A percentile compares a stretch with the other conserved stretches of the same genome.
phyloP scores from a whole-genome alignment of 202 grass and related monocot genomes.

The Saccharum hybrid region DNA sequence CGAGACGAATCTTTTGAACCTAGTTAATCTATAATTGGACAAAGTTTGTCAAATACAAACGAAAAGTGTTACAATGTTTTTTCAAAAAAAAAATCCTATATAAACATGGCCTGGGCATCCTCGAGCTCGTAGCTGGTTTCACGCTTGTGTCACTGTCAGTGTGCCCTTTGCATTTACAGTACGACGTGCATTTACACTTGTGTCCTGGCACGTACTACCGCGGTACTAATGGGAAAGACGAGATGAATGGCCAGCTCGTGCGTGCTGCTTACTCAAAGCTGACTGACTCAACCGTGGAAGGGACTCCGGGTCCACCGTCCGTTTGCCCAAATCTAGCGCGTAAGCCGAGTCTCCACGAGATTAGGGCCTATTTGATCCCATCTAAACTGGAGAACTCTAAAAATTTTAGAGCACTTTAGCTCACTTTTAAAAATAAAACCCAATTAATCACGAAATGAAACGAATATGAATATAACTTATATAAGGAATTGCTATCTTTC shows the following conservation, averaged over 20 bases:
- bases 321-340: not conserved
- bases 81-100: too few species aligned
- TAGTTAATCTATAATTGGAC: too few species aligned
- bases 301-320: not conserved
- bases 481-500: too few species aligned
- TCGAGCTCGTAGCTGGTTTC: not conserved
- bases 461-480: not conserved
- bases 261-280: conserved; percentile 46
- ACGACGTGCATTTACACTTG: not conserved
- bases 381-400: too few species aligned
- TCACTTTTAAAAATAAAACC: not conserved
- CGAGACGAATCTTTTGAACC: too few species aligned
- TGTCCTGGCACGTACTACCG: not conserved
- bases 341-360: not conserved
- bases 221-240: too few species aligned
- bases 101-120: too few species aligned
- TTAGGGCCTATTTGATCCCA: too few species aligned
- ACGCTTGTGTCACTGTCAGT: not conserved
- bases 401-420: too few species aligned
- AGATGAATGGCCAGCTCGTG: not conserved
- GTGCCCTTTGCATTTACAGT: not conserved
- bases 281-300: conserved; percentile 15
- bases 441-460: not conserved
- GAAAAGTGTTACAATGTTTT: too few species aligned
- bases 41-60: too few species aligned